Evolutionary conservation across 2,329 filamentous ascomycete species (phyloP), one percentile per base, ranked within the genome.

Genomic region (Triangularia verruculosa): DNA sequence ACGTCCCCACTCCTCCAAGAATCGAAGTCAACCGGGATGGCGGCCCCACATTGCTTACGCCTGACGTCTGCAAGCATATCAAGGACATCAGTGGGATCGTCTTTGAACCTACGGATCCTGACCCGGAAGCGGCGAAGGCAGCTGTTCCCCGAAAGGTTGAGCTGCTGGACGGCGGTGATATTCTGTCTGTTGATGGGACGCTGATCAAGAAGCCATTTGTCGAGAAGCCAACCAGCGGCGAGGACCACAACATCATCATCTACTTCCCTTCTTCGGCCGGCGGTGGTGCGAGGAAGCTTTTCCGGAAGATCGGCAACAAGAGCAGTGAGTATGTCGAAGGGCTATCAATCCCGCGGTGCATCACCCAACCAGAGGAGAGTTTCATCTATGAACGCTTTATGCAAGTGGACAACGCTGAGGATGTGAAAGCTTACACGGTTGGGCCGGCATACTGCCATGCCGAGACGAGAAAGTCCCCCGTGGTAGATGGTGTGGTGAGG

Each of bases 361-460:
- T 98, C 66, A 89, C 89, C 0, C 92, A 98, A 69, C 86, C 87
- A 0, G 83, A 83, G 20, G 87, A 90, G 72, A 98, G 93, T 75
- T 99, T 94, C 79, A 87, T 99, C 66, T 99, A 98, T 76, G 95
- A 99, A 76, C 93, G 96, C 75, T 99, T 99, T 71, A 89, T 99
- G 80, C 88, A 92, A 69, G 93, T 97, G 13, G 94, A 98, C 72
- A 98, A 99, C 74, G 91, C 94, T 0, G 95, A 99, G 76, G 95
- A 99, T 74, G 94, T 99, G 73, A 99, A 99, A 77, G 95, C 94
- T 2, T 99, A 99, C 76, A 99, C 95, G 0, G 96, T 99, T 17
- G 95, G 95, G 0, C 89, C 93, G 0, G 86, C 87, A 53, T 99
- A 93, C 74, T 99, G 95, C 75, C 95, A 99, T 72, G 95, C 95